Conservation (phyloP, 2,329 filamentous ascomycete species). For the Bipolaris oryzae region DNA sequence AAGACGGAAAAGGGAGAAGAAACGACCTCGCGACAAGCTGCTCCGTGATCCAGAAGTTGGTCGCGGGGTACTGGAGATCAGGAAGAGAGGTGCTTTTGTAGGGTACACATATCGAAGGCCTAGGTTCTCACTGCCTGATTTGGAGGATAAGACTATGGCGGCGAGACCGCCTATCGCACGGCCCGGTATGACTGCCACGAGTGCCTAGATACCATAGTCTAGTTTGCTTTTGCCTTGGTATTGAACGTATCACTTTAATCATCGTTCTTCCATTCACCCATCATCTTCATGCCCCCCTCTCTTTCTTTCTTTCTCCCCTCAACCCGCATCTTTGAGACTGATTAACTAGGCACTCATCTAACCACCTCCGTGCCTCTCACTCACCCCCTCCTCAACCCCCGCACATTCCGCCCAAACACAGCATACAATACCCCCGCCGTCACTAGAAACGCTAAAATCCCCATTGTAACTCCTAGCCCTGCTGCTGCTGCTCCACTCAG, state of each 20-base stretch:
- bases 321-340: too few species aligned
- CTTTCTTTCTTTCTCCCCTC: too few species aligned
- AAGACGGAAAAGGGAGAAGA: conserved; percentile 70
- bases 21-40: conserved; percentile 82
- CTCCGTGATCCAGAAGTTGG: conserved; percentile 74
- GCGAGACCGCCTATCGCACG: conserved; percentile 4
- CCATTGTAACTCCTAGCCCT: conserved; percentile 5
- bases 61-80: conserved; percentile 73
- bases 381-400: background rate
- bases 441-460: background rate
- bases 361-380: too few species aligned
- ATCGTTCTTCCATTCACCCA: too few species aligned
- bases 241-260: too few species aligned
- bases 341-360: too few species aligned
- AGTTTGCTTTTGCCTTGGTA: background rate
- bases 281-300: too few species aligned
- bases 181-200: conserved; percentile 13
- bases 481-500: background rate
- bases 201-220: conserved; percentile 7
- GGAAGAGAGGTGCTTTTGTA: conserved; percentile 83
- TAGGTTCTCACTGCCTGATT: conserved; percentile 36
- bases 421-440: background rate
- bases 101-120: conserved; percentile 83
- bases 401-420: background rate
- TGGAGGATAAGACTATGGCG: conserved; percentile 28